Conservation (phyloP, 2,329 filamentous ascomycete genomes). For the Orbilia quercus region DNA sequence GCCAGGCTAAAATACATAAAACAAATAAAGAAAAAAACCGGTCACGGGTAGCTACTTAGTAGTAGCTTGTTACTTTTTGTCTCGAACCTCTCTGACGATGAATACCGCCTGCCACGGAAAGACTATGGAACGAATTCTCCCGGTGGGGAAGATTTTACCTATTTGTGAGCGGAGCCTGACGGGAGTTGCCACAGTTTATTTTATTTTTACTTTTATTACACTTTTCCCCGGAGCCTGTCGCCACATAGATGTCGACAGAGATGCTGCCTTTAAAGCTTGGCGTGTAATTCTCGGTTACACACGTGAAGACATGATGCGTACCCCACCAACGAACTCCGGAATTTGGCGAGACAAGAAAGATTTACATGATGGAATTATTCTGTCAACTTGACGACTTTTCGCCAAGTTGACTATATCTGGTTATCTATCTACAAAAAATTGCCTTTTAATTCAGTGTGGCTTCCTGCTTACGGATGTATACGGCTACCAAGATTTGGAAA, state of each 20-base stretch:
- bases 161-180: neutral
- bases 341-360: constrained; percentile 1
- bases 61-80: constrained; percentile 41
- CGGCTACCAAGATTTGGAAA: constrained; percentile 7
- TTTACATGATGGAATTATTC: neutral
- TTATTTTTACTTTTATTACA: neutral
- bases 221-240: no score
- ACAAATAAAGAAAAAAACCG: constrained; percentile 18
- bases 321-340: constrained; percentile 44
- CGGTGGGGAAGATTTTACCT: constrained; percentile 19
- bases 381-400: neutral
- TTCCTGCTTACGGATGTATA: constrained; percentile 3
- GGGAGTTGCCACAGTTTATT: constrained; percentile 46
- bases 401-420: no score
- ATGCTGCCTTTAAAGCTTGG: constrained; percentile 33
- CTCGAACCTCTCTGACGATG: constrained; percentile 25
- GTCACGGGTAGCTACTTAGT: constrained; percentile 50
- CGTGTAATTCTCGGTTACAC: constrained; percentile 33
- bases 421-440: no score
- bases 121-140: constrained; percentile 47
- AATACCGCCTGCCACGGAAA: constrained; percentile 36
- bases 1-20: constrained; percentile 41
- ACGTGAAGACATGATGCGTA: constrained; percentile 20
- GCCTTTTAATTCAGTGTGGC: neutral
- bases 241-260: constrained; percentile 23